A percentile compares a stretch with the other conserved stretches of the same genome.
Evolutionary conservation across 2,329 filamentous ascomycete genomes (phyloP).

Genomic region (Diaporthe vexans): DNA sequence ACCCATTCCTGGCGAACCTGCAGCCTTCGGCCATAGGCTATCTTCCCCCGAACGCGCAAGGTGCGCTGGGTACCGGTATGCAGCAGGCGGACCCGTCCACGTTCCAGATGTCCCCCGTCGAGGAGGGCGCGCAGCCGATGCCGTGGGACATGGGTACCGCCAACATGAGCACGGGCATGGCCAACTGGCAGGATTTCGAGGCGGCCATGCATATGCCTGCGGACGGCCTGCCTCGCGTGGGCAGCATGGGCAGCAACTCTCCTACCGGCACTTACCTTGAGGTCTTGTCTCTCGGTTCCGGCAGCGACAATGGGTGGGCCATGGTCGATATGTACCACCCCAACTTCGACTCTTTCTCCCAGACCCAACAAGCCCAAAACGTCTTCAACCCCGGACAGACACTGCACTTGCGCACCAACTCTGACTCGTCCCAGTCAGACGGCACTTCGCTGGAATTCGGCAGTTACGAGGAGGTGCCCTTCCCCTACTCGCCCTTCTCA

Average conservation of each 20-base stretch:
- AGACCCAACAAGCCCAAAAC: slow-evolving; percentile 67
- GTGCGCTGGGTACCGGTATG: slow-evolving; percentile 72
- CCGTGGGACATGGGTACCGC: slow-evolving; percentile 52
- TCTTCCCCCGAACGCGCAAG: slow-evolving; percentile 73
- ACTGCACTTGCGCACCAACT: slow-evolving; percentile 87
- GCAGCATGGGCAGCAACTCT: slow-evolving; percentile 71
- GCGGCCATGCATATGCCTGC: slow-evolving; percentile 65
- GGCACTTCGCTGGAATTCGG: slow-evolving; percentile 76
- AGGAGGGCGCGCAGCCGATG: slow-evolving; percentile 61
- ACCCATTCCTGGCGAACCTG: slow-evolving; percentile 65
- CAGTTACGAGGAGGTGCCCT: slow-evolving; percentile 85
- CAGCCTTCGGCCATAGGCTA: slow-evolving; percentile 72
- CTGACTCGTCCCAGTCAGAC: slow-evolving; percentile 86
- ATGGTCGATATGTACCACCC: slow-evolving; percentile 82
- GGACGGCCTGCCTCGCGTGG: slow-evolving; percentile 59
- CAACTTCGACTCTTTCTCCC: slow-evolving; percentile 77
- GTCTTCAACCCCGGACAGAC: slow-evolving; percentile 96
- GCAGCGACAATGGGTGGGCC: slow-evolving; percentile 90
- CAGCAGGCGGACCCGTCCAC: slow-evolving; percentile 68
- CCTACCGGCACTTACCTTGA: slow-evolving; percentile 87
- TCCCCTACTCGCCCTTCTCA: slow-evolving; percentile 85
- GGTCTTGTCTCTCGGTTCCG: slow-evolving; percentile 84
- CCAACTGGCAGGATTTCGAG: slow-evolving; percentile 86
- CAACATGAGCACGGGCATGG: slow-evolving; percentile 75
- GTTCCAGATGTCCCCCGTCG: slow-evolving; percentile 72